Evolutionary conservation across 2,329 filamentous ascomycete genomes (phyloP).

Genomic region (Verticillium alfalfae): DNA sequence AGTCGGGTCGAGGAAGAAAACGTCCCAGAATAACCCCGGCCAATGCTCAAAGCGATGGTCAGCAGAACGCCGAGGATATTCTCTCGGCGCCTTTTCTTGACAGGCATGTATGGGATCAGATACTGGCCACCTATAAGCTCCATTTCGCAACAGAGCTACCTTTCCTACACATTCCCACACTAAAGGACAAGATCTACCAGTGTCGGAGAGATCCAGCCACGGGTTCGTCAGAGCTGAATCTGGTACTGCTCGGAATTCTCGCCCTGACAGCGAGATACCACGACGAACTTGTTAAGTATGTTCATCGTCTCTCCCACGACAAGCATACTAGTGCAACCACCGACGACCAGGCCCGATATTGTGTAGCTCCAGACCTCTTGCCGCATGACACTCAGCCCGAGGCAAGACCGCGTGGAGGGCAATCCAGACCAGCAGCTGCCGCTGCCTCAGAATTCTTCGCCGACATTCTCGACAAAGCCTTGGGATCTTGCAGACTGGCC

Average conservation of each 20-base stretch:
- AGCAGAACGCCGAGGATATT: slow-evolving; percentile 48
- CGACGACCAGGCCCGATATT: background rate
- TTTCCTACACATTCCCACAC: slow-evolving; percentile 63
- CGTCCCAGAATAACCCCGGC: slow-evolving; percentile 38
- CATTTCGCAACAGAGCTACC: slow-evolving; percentile 69
- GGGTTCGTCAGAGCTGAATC: slow-evolving; percentile 40
- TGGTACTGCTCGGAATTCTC: slow-evolving; percentile 61
- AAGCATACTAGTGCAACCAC: background rate
- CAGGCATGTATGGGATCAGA: slow-evolving; percentile 59
- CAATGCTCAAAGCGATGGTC: slow-evolving; percentile 28
- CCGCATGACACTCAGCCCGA: background rate
- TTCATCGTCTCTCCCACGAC: slow-evolving; percentile 30
- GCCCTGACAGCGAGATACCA: slow-evolving; percentile 67
- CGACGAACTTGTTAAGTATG: slow-evolving; percentile 49
- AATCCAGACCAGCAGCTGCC: slow-evolving; percentile 39
- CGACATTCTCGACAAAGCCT: slow-evolving; percentile 46
- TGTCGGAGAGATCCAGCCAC: slow-evolving; percentile 27
- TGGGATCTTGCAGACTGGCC: slow-evolving; percentile 38
- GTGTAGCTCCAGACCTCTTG: slow-evolving; percentile 21
- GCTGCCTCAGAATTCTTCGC: slow-evolving; percentile 62
- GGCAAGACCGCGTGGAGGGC: slow-evolving; percentile 16
- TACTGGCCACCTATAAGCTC: slow-evolving; percentile 64
- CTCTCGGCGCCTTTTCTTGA: slow-evolving; percentile 59
- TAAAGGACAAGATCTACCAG: slow-evolving; percentile 46
- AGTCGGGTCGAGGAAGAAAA: slow-evolving; percentile 43